A percentile compares a stretch with the other conserved stretches of the same genome.
Evolutionary conservation across 805 yeast genomes (phyloP).

Genomic region (Zygosaccharomyces lentus): DNA sequence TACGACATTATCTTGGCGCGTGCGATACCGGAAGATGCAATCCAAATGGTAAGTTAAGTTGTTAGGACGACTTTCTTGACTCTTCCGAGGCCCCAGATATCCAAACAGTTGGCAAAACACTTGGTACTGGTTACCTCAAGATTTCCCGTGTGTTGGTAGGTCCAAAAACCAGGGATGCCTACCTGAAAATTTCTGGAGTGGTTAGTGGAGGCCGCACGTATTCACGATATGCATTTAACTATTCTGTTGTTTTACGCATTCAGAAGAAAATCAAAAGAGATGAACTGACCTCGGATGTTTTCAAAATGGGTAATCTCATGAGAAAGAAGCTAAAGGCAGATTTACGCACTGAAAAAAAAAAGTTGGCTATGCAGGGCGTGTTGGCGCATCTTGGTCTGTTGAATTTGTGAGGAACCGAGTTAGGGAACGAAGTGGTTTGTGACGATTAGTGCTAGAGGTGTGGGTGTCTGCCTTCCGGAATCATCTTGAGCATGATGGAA

Average conservation of each 20-base stretch:
- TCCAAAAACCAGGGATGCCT: constrained; percentile 40
- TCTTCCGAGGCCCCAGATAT: constrained; percentile 43
- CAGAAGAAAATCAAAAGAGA: constrained; percentile 40
- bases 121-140: constrained; percentile 48
- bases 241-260: constrained; percentile 44
- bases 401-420: constrained; percentile 53
- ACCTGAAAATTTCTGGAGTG: no score
- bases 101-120: constrained; percentile 46
- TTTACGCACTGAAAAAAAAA: constrained; percentile 35
- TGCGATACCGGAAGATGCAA: constrained; percentile 51
- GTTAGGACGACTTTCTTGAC: constrained; percentile 43
- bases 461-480: constrained; percentile 66
- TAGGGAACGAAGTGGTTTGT: no score
- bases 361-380: constrained; percentile 59
- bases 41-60: constrained; percentile 41
- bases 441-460: no score
- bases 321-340: constrained; percentile 36
- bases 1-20: constrained; percentile 51
- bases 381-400: constrained; percentile 56
- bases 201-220: no score
- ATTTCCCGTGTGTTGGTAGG: constrained; percentile 44
- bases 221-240: no score
- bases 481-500: constrained; percentile 69
- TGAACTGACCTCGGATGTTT: constrained; percentile 40
- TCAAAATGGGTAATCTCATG: constrained; percentile 41